Evolutionary conservation across 2,329 filamentous ascomycete genomes (phyloP), one percentile per base, ranked within the genome.

Genomic region (Colletotrichum limetticola): DNA sequence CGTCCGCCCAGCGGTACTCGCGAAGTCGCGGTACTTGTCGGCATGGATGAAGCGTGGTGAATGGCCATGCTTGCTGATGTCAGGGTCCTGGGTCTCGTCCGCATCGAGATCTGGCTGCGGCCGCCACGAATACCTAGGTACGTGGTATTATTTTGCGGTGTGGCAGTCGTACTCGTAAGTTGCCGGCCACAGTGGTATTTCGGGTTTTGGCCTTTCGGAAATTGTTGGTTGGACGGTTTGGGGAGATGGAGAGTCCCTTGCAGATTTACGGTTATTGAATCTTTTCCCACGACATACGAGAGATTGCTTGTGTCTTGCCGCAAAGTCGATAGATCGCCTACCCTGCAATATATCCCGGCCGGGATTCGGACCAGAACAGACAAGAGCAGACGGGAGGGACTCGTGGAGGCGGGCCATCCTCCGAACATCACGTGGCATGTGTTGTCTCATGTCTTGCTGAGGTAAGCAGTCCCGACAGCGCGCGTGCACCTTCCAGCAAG

Each of bases 61-160:
- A 60, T 26, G 57, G 68, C 64, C 64, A 52, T 52, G 68, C 52
- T 64, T 65, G 66, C 70, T 70, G 66, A 70, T 72, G 70, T 65
- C 70, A 72, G 70, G 70, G 70, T 72, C 70, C 70, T 72, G 70
- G 66, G 66, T 56, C 66, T 64, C 11, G 60, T 49, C 70, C 70
- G 55, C 70, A 72, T 70, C 66, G 70, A 72, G 70, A 70, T 72
- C 66, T 72, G 60, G 26, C 53, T 60, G 61, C 60, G 60, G 28
- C 60, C 70, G 70, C 22, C 58, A 55, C 16, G 62, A 37, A 32
- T 35, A 35, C 22, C 24, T 58, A 58, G 28, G 24, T 11, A 30
- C 14, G n/a, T 24, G 5, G 7, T 19, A 42, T 2, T 19, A 42
- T 35, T 35, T 12, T 35, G 11, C 32, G 32, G 32, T 35, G 32